Conservation (phyloP, 768 basidiomycete genomes). For the Coprinopsis strossmayeri region DNA sequence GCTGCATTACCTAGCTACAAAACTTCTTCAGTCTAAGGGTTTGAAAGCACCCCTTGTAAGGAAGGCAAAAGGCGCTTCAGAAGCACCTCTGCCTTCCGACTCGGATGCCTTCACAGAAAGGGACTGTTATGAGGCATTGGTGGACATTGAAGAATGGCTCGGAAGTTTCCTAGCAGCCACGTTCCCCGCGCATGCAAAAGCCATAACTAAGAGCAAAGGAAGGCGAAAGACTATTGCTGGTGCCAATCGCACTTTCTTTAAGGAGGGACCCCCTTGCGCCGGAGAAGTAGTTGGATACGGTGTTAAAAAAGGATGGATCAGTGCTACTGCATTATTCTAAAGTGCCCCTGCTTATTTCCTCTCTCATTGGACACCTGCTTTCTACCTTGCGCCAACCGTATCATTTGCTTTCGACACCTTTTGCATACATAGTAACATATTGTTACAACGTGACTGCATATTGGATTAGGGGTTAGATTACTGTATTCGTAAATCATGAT, state of each 20-base stretch:
- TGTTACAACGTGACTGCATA: background rate
- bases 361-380: background rate
- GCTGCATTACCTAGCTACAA: slow-evolving; percentile 78
- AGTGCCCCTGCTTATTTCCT: background rate
- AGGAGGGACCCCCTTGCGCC: slow-evolving; percentile 37
- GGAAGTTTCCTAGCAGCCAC: slow-evolving; percentile 35
- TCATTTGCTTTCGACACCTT: background rate
- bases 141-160: slow-evolving; percentile 60
- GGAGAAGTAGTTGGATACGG: slow-evolving; percentile 60
- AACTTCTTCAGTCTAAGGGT: slow-evolving; percentile 66
- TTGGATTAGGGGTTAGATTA: background rate
- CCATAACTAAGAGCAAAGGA: slow-evolving; percentile 27
- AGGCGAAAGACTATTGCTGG: slow-evolving; percentile 23
- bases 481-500: background rate
- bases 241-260: slow-evolving; percentile 14
- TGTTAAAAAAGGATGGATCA: slow-evolving; percentile 56
- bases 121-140: slow-evolving; percentile 62
- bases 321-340: slow-evolving; percentile 13
- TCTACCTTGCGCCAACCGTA: background rate
- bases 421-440: too few relatives aligned
- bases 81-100: slow-evolving; percentile 10
- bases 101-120: slow-evolving; percentile 46
- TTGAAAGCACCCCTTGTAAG: slow-evolving; percentile 47
- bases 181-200: slow-evolving; percentile 21
- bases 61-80: slow-evolving; percentile 26